Conservation (phyloP, 768 basidiomycete species). For the Lactarius evosmus region DNA sequence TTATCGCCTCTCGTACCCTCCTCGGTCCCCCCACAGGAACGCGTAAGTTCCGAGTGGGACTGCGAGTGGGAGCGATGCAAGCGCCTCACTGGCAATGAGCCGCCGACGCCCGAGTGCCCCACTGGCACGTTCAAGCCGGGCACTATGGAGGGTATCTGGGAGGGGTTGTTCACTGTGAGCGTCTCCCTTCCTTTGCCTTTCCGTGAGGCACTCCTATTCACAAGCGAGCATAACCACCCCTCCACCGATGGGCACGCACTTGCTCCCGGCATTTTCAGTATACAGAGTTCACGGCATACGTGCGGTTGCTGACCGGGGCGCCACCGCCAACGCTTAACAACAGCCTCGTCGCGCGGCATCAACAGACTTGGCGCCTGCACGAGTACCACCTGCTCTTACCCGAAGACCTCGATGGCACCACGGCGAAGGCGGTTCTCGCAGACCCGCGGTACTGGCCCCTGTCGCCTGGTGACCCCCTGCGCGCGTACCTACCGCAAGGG, state of each 20-base stretch:
- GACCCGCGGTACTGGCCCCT: constrained; percentile 36
- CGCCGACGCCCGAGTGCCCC: constrained; percentile 35
- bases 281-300: constrained; percentile 82
- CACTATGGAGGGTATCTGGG: constrained; percentile 76
- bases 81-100: constrained; percentile 33
- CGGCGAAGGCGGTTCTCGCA: constrained; percentile 16
- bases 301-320: constrained; percentile 66
- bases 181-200: background rate
- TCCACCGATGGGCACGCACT: background rate
- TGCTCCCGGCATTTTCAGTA: constrained; percentile 45
- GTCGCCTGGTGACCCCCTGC: constrained; percentile 56
- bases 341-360: constrained; percentile 76
- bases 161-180: constrained; percentile 71
- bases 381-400: constrained; percentile 59
- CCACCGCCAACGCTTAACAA: constrained; percentile 64
- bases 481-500: constrained; percentile 57
- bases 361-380: constrained; percentile 84
- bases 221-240: background rate
- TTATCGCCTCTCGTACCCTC: constrained; percentile 32
- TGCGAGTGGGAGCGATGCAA: constrained; percentile 64
- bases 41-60: constrained; percentile 57
- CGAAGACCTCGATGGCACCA: constrained; percentile 35
- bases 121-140: constrained; percentile 56
- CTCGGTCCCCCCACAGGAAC: constrained; percentile 21
- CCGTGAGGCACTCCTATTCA: background rate